phyloP scores from a whole-genome alignment of 2,329 filamentous ascomycete genomes.

The Exophiala sp. region DNA sequence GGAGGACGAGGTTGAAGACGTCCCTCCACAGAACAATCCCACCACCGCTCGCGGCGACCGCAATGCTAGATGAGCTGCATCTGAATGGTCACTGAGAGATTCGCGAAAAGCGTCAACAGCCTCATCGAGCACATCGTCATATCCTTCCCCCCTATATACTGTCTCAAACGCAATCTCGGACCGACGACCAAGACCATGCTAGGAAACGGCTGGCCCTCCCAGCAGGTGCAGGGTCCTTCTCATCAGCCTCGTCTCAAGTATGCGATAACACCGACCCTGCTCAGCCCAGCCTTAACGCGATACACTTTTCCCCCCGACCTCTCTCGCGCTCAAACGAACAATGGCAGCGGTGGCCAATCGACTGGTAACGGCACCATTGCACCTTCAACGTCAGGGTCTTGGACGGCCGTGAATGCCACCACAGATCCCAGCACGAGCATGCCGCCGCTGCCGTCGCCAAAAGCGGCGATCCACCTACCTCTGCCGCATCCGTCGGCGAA shows the following conservation, averaged over 20 bases:
- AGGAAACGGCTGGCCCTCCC: constrained; percentile 11
- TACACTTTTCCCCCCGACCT: too few species aligned
- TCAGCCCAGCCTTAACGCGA: too few species aligned
- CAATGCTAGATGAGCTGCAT: constrained; percentile 5
- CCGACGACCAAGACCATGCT: constrained; percentile 12
- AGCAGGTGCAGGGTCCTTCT: too few species aligned
- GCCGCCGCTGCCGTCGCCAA: constrained; percentile 28
- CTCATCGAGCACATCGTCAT: constrained; percentile 15
- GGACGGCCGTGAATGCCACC: constrained; percentile 15
- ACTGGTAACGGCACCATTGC: constrained; percentile 1
- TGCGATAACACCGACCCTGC: too few species aligned
- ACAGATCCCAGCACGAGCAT: constrained; percentile 20
- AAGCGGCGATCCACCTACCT: constrained; percentile 28
- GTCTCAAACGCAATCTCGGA: constrained; percentile 10
- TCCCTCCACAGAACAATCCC: too few species aligned
- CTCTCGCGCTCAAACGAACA: constrained; percentile 15
- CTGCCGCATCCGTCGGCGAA: constrained; percentile 27
- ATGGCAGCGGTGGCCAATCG: constrained; percentile 12
- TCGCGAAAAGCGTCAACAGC: constrained; percentile 17
- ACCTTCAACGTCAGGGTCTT: constrained; percentile 13
- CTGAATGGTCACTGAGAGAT: constrained; percentile 21
- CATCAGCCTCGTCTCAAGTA: too few species aligned
- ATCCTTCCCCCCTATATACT: constrained; percentile 18
- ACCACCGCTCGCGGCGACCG: neutral
- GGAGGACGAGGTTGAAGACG: too few species aligned